Evolutionary conservation across 108 stramenopile species (phyloP).

Genomic region (Nannochloropsis gaditana): DNA sequence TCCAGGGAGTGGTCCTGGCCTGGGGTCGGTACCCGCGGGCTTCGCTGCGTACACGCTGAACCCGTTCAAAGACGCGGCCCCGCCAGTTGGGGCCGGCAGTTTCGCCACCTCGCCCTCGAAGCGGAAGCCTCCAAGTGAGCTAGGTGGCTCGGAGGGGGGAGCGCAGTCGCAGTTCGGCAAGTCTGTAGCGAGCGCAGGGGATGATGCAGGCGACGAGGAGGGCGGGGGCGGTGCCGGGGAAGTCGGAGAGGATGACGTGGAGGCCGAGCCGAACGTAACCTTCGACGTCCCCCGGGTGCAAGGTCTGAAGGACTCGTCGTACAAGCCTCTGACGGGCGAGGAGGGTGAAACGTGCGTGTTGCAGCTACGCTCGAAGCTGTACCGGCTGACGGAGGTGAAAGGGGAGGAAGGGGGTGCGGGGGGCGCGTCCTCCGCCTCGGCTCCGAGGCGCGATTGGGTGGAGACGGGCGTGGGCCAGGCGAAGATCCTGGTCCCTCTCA

Average conservation of each 20-base stretch:
- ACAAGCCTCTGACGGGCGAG: conserved; percentile 6
- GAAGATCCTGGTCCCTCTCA: neutral
- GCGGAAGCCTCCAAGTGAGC: neutral
- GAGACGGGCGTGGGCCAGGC: conserved; percentile 11
- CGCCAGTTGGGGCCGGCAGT: neutral
- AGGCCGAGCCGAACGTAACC: neutral
- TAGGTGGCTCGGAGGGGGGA: neutral
- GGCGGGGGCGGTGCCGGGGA: neutral
- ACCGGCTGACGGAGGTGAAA: conserved; percentile 14
- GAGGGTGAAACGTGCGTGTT: neutral
- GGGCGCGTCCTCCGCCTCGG: neutral
- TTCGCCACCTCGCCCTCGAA: neutral
- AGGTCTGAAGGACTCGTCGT: neutral
- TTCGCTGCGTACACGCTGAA: conserved; percentile 8
- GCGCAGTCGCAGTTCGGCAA: neutral
- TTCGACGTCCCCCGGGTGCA: neutral
- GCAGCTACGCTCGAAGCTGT: neutral
- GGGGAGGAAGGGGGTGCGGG: neutral
- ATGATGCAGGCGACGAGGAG: neutral
- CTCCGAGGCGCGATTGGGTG: neutral
- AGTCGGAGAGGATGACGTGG: neutral
- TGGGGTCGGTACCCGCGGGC: neutral
- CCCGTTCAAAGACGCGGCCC: neutral
- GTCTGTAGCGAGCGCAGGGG: neutral
- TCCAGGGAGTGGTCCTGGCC: neutral